These are phyloP conservation scores for Tylopilus sp. DNA, from an alignment of 768 basidiomycete genomes.

Conservation along the genomic window DNA sequence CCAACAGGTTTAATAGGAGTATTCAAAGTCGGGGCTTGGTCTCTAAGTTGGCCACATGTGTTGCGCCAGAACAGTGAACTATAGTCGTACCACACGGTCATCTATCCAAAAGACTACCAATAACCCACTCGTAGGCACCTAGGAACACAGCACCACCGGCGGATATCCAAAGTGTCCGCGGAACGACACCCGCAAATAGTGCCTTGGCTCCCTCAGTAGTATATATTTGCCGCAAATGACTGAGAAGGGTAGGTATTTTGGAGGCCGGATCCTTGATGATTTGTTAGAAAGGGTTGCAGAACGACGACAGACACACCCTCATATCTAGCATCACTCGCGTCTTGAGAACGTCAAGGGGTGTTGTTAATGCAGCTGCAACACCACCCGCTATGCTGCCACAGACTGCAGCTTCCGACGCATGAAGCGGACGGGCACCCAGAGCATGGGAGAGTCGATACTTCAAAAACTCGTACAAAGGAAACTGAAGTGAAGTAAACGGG, in stretches of 20 bases:
- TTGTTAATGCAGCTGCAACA: constrained; percentile 84
- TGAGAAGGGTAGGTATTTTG: constrained; percentile 50
- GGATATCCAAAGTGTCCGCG: constrained; percentile 94
- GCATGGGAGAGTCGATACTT: constrained; percentile 62
- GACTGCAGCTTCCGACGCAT: constrained; percentile 73
- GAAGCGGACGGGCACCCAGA: constrained; percentile 53
- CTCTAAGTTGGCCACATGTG: not conserved
- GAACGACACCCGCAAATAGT: constrained; percentile 83
- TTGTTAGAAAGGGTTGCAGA: not conserved
- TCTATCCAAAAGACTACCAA: constrained; percentile 43
- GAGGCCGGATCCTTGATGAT: constrained; percentile 45
- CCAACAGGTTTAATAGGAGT: not conserved
- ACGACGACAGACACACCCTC: constrained; percentile 47
- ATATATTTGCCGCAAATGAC: constrained; percentile 66
- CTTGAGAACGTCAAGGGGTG: constrained; percentile 94
- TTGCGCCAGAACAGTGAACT: not conserved
- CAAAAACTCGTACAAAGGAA: constrained; percentile 90
- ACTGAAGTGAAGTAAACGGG: constrained; percentile 94
- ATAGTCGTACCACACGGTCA: constrained; percentile 2
- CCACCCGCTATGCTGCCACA: constrained; percentile 94
- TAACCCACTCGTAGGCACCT: constrained; percentile 89
- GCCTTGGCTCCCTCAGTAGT: constrained; percentile 65
- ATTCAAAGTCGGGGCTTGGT: not conserved
- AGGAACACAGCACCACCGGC: constrained; percentile 96
- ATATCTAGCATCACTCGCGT: constrained; percentile 96